Evolutionary conservation across 257 asterid species (phyloP), one percentile per base, ranked within the genome.

Genomic region (Mentha longifolia): DNA sequence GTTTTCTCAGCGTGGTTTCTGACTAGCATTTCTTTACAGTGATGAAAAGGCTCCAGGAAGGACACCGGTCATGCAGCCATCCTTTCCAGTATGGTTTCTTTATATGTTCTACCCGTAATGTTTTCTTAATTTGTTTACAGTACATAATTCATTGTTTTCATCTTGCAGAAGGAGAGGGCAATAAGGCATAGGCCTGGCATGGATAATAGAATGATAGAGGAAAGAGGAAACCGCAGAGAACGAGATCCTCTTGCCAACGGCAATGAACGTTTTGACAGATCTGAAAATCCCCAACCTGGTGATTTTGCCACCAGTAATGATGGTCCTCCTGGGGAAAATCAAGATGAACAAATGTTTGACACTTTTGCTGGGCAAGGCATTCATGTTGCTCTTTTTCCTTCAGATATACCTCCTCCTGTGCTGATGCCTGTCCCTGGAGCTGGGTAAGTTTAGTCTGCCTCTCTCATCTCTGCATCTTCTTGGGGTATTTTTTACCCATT

Each of bases 361-460:
- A 63, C 88, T 66, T 89, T 85, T 76, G 78, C 85, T 52, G 96
- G 95, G 47, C 97, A 83, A 74, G 97, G 97, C 68, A 82, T 88
- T 69, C 85, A 83, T 45, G 92, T 89, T 77, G 88, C 86, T 51
- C 19, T 87, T 68, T 91, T 91, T 76, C 73, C 96, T 66, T 88
- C 97, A 28, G 99, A 95, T 47, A 89, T 92, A 59, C 91, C 87
- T 73, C 99, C 97, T 35, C 88, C 97, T 22, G 84, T 95, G 70
- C 84, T 95, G 83, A 95, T 95, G 99, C 98, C 99, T 59, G 97
- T 92, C 61, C 99, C 99, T 85, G 99, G 99, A 71, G 99, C 99
- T 69, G 99, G 99, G 99, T 94, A 77, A 80, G 82, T 73, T 67
- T 49, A 58, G 57, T 22, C 41, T 13, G 28, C 20, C 35, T 17